Evolutionary conservation across 306 rosid species (phyloP).

Genomic region (Lathyrus sativus): DNA sequence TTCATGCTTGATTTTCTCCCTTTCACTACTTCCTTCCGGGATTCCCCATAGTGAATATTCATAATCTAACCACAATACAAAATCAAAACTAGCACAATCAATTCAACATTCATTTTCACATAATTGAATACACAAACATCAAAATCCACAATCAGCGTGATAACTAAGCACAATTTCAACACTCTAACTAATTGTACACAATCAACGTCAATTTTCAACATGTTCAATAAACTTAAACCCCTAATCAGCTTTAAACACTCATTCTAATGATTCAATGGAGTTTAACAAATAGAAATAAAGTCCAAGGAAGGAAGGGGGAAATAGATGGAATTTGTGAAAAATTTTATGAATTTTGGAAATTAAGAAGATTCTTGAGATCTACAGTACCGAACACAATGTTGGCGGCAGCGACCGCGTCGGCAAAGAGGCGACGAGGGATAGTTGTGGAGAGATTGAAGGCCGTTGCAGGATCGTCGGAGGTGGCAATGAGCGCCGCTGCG

Average conservation of each 20-base stretch:
- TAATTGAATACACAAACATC: slow-evolving; percentile 12
- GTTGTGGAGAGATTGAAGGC: slow-evolving; percentile 71
- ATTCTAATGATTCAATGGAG: slow-evolving; percentile 12
- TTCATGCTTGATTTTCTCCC: slow-evolving; percentile 65
- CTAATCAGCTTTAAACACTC: slow-evolving; percentile 24
- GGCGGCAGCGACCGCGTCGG: slow-evolving; percentile 71
- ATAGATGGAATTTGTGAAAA: not conserved
- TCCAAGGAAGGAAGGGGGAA: too few species aligned
- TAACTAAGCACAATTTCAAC: not conserved
- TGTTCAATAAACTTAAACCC: slow-evolving; percentile 30
- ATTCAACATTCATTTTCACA: slow-evolving; percentile 37
- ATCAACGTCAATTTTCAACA: slow-evolving; percentile 19
- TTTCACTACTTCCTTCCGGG: slow-evolving; percentile 71
- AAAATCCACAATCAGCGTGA: slow-evolving; percentile 24
- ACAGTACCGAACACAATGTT: slow-evolving; percentile 75
- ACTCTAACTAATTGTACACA: not conserved
- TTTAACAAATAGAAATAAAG: not conserved
- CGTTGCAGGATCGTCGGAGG: slow-evolving; percentile 77
- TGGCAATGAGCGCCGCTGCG: slow-evolving; percentile 63
- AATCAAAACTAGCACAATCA: slow-evolving; percentile 18
- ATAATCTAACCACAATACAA: slow-evolving; percentile 58
- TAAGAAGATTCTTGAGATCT: slow-evolving; percentile 30
- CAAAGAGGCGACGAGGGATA: slow-evolving; percentile 77
- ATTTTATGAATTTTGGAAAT: slow-evolving; percentile 11
- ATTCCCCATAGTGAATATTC: slow-evolving; percentile 81